Evolutionary conservation across 352 stramenopile genomes (phyloP), one percentile per base, ranked within the genome.

Genomic region (Elongisporangium prolatum): DNA sequence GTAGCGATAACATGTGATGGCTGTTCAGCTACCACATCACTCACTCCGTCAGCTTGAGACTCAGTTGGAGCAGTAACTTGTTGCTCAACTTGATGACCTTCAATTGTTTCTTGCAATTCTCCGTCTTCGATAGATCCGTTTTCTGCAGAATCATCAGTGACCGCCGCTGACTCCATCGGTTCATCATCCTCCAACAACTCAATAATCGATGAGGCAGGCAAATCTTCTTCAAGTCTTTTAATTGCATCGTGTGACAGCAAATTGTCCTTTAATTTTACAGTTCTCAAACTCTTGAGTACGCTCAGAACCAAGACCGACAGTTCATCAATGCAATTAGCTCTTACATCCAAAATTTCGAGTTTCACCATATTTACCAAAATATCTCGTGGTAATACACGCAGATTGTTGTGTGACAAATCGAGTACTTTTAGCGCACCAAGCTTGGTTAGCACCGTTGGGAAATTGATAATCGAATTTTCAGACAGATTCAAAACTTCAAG

Each of bases 351-450:
- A 3, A 65, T 48, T 0, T 59, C 56, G 8, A 91, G 60, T 22
- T 65, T 54, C 50, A 54, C 10, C n/a, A 85, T 24, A n/a, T 55
- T 48, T 16, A 60, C 51, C 63, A 67, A 72, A n/a, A 65, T 11
- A 3, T 37, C 53, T 17, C 69, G 57, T 20, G 69, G 58, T 5
- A 80, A 50, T 17, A 40, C 44, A 2, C 57, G 55, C 21, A 91
- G 54, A 38, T 91, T 85, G 63, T 91, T 91, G 63, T 91, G 80
- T 2, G 77, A 65, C 10, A 84, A 50, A 11, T 65, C 63, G 14
- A 89, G 50, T 8, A 71, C 58, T 22, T 76, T 54, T 8, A 91
- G 64, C 14, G 67, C 50, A 3, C 47, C 20, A 16, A 91, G 44
- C 18, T 52, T 60, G 0, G 56, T 55, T 17, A 89, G 20, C 3